Base-by-base conservation (phyloP, 306 rosid genomes). In the Trichosanthes cucumerina region DNA sequence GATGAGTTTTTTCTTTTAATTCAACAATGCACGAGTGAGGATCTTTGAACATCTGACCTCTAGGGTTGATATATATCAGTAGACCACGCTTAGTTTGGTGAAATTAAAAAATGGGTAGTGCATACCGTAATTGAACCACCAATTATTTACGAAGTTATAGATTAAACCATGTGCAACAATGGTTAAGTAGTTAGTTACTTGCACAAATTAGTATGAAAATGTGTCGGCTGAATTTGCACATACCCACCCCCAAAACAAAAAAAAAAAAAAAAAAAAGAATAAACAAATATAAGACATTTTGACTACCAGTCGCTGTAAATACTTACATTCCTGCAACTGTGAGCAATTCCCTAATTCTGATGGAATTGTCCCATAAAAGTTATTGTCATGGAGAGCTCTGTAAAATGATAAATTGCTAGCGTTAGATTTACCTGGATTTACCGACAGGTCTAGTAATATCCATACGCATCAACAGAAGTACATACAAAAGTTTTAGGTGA, bases 331-430 rank as follows among this genome's bases (percentile, higher is more conserved):
- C 82, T 90, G 85, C 90, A 92, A 81, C 57, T 81, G 85, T 10
- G 92, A 88, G 90, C 99, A 96, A 76, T 96, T 96, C 81, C 96
- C 99, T 92, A 96, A 76, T 66, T 88, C 98, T 80, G 98, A 86
- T 70, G 99, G 99, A 86, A 96, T 86, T 65, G 88, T 72, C 79
- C 97, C 97, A 84, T 91, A 92, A 78, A 96, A 82, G 84, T 88
- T 90, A 89, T 96, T 96, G 88, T 82, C 68, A 77, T 90, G 88
- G 79, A 96, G 96, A 80, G 93, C 87, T 85, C 99, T 96, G 75
- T 85, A 82, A 44, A 57, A 83, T 74, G 75, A 72, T 33, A 91
- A 83, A 36, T 79, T 81, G 63, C 53, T 81, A 78, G 56, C 16
- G 86, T 82, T 74, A 83, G 80, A 57, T 62, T 60, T 79, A 58